Evolutionary conservation across 2,329 filamentous ascomycete species (phyloP), one percentile per base, ranked within the genome.

Genomic region (Calonectria ilicicola): DNA sequence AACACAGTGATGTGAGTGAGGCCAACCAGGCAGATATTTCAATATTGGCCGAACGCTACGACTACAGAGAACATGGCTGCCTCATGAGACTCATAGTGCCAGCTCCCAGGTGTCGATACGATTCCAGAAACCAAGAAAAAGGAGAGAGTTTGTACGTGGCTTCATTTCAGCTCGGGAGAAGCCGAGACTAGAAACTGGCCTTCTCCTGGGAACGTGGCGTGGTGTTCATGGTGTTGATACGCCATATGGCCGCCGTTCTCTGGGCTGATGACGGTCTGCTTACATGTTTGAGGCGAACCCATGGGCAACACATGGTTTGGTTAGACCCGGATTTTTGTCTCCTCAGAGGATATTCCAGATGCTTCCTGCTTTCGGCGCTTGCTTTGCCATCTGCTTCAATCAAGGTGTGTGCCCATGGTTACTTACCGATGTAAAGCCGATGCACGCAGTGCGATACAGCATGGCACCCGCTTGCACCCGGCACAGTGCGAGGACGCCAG

Each of bases 181-280:
- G 51, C 51, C 51, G 51, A 58, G 51, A 58, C 51, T 58, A 58
- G 51, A 38, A 53, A 29, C 19, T 56, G 51, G n/a, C 32, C n/a
- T 23, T 58, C n/a, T 38, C 29, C n/a, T 58, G 5, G 51, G 51
- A 58, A 58, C 51, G 51, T 58, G 51, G 51, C 29, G 35, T 58
- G 51, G 51, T 58, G 51, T 58, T 58, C 51, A 58, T 58, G 51
- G n/a, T 26, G 35, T 58, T 35, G 51, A 58, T 35, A 32, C 51
- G 51, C 42, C n/a, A 4, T 44, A 14, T n/a, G 19, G 53, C 62
- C 40, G 58, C 23, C 10, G 27, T 10, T 47, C 10, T 38, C 46
- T 64, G 56, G 60, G 66, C 42, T 62, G 65, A 68, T 29, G 42
- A 40, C 49, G n/a, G 58, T 12, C 58, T 27, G 58, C 58, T 64